A percentile compares a stretch with the other conserved stretches of the same genome.
phyloP scores from a whole-genome alignment of 1,139 yeast species.

The Kodamaea derodonti region DNA sequence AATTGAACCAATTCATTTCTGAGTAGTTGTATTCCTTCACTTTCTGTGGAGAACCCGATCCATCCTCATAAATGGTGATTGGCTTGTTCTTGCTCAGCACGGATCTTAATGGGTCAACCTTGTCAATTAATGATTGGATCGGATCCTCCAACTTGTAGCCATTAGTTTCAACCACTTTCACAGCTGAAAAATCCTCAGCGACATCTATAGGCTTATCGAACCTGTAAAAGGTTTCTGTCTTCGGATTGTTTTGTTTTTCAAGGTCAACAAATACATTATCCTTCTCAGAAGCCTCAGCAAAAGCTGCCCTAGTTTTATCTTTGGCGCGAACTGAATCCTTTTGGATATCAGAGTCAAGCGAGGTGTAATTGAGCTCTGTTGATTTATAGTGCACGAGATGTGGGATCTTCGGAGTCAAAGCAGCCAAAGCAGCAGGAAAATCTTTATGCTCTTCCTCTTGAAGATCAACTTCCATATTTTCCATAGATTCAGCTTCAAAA shows the following conservation, averaged over 20 bases:
- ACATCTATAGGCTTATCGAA: conserved; percentile 24
- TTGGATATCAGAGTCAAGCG: too few relatives aligned
- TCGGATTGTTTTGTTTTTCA: conserved; percentile 1
- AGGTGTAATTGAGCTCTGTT: too few relatives aligned
- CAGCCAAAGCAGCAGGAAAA: too few relatives aligned
- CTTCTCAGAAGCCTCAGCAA: conserved; percentile 2
- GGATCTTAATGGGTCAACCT: conserved; percentile 38
- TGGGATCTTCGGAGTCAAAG: too few relatives aligned
- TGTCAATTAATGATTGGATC: conserved; percentile 35
- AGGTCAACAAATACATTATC: conserved; percentile 14
- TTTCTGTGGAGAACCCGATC: conserved; percentile 33
- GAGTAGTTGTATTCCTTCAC: conserved; percentile 28
- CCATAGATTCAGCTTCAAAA: conserved; percentile 6
- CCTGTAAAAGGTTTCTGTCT: conserved; percentile 18
- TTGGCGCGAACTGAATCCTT: background rate
- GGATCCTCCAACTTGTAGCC: conserved; percentile 13
- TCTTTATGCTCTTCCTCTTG: too few relatives aligned
- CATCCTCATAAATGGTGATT: conserved; percentile 39
- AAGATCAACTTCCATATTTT: too few relatives aligned
- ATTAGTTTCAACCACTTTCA: conserved; percentile 25
- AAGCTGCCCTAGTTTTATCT: background rate
- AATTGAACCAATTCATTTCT: conserved; percentile 41
- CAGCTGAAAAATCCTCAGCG: conserved; percentile 38
- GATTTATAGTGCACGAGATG: too few relatives aligned
- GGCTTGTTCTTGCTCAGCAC: conserved; percentile 32